Evolutionary conservation across 768 basidiomycete species (phyloP), one percentile per base, ranked within the genome.

Genomic region (Leccinum fibrillosum): DNA sequence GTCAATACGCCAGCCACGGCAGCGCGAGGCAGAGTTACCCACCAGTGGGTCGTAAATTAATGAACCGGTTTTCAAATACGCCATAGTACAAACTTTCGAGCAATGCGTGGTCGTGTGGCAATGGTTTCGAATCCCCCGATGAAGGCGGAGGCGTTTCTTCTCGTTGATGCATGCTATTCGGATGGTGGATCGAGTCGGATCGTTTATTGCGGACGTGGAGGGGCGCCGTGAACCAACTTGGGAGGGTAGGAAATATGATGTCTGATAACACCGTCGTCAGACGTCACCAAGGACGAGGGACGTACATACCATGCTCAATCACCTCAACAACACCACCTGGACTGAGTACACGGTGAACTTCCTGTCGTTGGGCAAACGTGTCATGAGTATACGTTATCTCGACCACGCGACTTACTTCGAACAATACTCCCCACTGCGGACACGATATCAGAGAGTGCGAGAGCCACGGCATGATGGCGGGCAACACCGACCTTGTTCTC

Each of bases 181-280:
- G 79, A 63, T 79, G 75, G 62, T 83, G 78, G 45, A 81, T 74
- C 42, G 85, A 80, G 44, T 81, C 71, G 55, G 78, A 68, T 52
- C 79, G 76, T 60, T 76, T 69, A 21, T 80, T 75, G 64, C 77
- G 82, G 28, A 76, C 76, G 28, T 86, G 83, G 53, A 90, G 78
- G 9, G 88, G 86, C 39, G 80, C 76, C 2, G 90, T 90, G 64
- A 90, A 92, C 88, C 89, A 91, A 37, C 80, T 81, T 21, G 90
- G 89, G 37, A 92, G 78, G 4, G 74, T 74, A n/a, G 90, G 90
- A 66, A 92, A 92, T 48, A 89, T 73, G 28, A 89, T 80, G 67
- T 92, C 90, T 92, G 54, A 58, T 23, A 28, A 13, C 19, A 49
- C 49, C 11, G 53, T n/a, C 17, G 52, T 34, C 23, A 25, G 25